Evolutionary conservation across 108 stramenopile genomes (phyloP), one percentile per base, ranked within the genome.

Genomic region (Cyclotella baltica): DNA sequence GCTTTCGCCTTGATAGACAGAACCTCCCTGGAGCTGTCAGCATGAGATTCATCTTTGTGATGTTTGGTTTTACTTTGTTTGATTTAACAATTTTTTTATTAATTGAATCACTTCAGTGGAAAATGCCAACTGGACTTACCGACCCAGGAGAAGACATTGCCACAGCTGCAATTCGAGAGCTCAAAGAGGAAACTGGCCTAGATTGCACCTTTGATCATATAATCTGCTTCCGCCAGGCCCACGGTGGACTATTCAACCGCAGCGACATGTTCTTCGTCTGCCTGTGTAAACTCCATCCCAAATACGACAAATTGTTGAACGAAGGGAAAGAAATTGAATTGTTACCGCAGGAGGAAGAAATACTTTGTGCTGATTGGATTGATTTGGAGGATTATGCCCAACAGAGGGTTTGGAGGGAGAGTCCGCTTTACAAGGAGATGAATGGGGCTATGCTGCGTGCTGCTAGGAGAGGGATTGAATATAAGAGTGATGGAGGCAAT

Each of bases 221-320:
- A 34, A 62, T 91, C 36, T 86, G 85, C 51, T 87, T 92, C 57
- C 85, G 91, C 34, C 91, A 92, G 65, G 82, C 91, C 10, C 91
- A 91, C 73, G 80, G 81, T 22, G 80, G 84, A 18, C 27, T 78
- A 1, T 80, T 80, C 53, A 69, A 78, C 19, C 51, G 76, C 6
- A 84, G 82, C 51, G 93, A 95, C 64, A 81, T 95, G 81, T 95
- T 92, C 74, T 92, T 92, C 70, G 84, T 95, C 0, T 92, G 91
- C 48, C 67, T 80, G 25, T 79, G 90, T 79, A 77, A 58, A 67
- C 70, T 87, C 29, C 33, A 71, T 28, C 62, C 72, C 35, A 51
- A 75, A 56, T 86, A 79, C 40, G 64, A 78, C 19, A 34, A 61
- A 13, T 18, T 50, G 3, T 31, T 80, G 57, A 34, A 20, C 13